These are phyloP conservation scores for Venturia oleaginea DNA, from an alignment of 2,329 filamentous ascomycete genomes.

Conservation along the genomic window DNA sequence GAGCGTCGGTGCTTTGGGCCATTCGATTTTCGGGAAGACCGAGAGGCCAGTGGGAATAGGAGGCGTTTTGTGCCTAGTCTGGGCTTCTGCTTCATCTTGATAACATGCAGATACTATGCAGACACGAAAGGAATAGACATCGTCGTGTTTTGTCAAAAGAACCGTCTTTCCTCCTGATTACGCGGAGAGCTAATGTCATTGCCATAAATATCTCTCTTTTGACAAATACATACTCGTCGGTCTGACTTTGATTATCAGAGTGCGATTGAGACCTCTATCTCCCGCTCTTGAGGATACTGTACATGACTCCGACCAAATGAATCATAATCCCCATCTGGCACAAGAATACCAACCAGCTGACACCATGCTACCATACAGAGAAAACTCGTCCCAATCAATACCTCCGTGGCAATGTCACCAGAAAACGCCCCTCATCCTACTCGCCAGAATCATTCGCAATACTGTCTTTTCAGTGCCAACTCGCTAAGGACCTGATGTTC, in stretches of 20 bases:
- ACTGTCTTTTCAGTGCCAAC: neutral
- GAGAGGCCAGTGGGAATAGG: neutral
- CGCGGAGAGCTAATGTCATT: too few species aligned
- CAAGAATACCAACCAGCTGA: neutral
- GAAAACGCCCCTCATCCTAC: neutral
- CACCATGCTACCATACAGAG: neutral
- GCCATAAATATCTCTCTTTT: too few species aligned
- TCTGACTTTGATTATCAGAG: neutral
- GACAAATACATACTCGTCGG: too few species aligned
- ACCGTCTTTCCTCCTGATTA: too few species aligned
- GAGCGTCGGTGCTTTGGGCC: neutral
- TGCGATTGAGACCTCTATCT: neutral
- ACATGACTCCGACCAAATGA: neutral
- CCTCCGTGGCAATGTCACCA: neutral
- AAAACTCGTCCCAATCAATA: neutral
- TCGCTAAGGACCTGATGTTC: neutral
- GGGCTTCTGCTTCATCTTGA: neutral
- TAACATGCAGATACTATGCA: too few species aligned
- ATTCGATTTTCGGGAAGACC: too few species aligned
- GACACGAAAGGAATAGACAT: neutral
- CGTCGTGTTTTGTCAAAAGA: too few species aligned
- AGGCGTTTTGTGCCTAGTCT: neutral
- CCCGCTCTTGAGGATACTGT: neutral
- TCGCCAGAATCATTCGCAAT: neutral
- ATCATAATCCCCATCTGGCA: neutral